Evolutionary conservation across 352 stramenopile species (phyloP), one percentile per base, ranked within the genome.

Genomic region (Pythium grandisporangium): DNA sequence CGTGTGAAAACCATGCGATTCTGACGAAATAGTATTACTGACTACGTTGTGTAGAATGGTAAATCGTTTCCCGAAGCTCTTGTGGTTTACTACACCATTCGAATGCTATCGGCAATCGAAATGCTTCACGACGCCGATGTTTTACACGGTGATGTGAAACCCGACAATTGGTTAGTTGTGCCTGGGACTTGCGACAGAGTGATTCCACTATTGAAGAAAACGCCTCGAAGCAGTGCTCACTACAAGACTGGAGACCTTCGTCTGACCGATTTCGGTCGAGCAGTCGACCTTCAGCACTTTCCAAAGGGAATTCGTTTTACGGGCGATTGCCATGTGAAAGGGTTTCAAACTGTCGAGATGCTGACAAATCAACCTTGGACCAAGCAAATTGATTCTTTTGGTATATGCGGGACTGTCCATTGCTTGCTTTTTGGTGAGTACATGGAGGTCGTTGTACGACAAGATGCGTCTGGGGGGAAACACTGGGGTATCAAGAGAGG

Each of bases 281-380:
- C 81, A 1, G 89, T 94, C 35, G 78, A 94, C 34, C 51, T 87
- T 30, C 48, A 47, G 20, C 45, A 65, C 23, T 94, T 85, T 39
- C 69, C 76, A 0, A 16, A 54, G 0, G 60, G 57, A 14, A 88
- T 61, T 11, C 64, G 39, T 13, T 94, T 94, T 42, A 55, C 45
- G 24, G 77, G 79, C 23, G 73, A 83, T 42, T 92, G 79, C 48
- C 81, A 94, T 33, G 73, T 72, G 4, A 87, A 88, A 62, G 79
- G 74, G 5, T 94, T 94, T 37, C 72, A 92, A 56, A 84, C 63
- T 20, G 57, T 89, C 20, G 81, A 94, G 51, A 94, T 94, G 81
- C 51, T 89, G 19, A 80, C 68, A 3, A 64, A 67, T 5, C 57
- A 51, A 12, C 74, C 74, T 17, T 94, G 81, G 81, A 89, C 68